Conservation (phyloP, 306 rosid species). For the Adenanthera pavonina region DNA sequence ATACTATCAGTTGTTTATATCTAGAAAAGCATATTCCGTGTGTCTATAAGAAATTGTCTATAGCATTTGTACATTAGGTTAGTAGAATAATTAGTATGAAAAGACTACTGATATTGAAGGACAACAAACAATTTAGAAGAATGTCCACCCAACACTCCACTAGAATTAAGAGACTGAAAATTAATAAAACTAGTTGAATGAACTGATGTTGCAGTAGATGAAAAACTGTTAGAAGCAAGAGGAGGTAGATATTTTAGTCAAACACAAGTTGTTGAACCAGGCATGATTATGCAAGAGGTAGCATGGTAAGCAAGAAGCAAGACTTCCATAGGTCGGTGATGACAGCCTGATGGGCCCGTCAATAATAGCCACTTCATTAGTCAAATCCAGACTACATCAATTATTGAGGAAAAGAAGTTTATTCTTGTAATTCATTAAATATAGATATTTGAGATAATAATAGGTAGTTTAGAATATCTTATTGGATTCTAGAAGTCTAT, state of each 20-base stretch:
- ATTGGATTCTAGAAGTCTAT: neutral
- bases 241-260: neutral
- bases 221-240: neutral
- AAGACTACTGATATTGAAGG: constrained; percentile 16
- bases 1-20: no score
- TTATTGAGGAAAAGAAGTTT: neutral
- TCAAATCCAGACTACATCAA: constrained; percentile 19
- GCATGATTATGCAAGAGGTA: neutral
- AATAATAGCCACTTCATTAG: neutral
- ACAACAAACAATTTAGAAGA: constrained; percentile 17
- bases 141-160: neutral
- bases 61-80: constrained; percentile 7
- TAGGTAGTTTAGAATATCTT: neutral
- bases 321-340: neutral
- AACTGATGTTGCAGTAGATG: neutral
- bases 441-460: neutral
- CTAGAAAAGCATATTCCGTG: no score
- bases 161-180: constrained; percentile 11
- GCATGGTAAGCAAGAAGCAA: constrained; percentile 21
- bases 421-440: neutral
- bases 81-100: neutral
- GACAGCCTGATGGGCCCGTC: no score
- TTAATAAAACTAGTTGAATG: neutral
- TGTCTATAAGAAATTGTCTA: constrained; percentile 21
- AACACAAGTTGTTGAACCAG: neutral